A percentile compares a stretch with the other conserved stretches of the same genome.
Conservation (phyloP, 2,329 filamentous ascomycete species). For the Aspergillus sp. region DNA sequence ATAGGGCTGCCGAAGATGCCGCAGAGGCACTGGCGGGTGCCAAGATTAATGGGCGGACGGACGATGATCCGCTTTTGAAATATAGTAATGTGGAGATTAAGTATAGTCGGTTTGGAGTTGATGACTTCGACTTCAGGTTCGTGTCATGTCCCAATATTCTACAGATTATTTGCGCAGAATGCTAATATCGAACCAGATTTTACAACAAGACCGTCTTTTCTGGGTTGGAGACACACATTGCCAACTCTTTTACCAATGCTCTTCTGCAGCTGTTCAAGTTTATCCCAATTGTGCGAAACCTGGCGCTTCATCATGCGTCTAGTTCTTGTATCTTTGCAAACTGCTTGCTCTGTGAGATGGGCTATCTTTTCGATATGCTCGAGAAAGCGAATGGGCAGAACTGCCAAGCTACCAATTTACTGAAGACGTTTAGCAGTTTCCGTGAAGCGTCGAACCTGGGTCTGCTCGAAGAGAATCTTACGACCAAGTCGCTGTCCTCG, state of each 20-base stretch:
- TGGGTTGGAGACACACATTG: conserved; percentile 89
- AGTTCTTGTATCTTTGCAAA: conserved; percentile 72
- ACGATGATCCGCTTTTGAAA: conserved; percentile 75
- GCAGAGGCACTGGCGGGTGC: conserved; percentile 58
- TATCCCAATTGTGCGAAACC: conserved; percentile 76
- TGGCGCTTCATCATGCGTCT: conserved; percentile 81
- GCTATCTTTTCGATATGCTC: conserved; percentile 95
- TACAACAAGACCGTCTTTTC: conserved; percentile 92
- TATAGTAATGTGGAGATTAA: conserved; percentile 96
- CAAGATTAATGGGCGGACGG: conserved; percentile 62
- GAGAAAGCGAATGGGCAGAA: conserved; percentile 90
- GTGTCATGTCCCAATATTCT: conserved; percentile 63
- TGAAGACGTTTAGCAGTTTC: conserved; percentile 79
- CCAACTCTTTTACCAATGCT: conserved; percentile 92
- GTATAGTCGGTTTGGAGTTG: conserved; percentile 98
- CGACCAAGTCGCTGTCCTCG: conserved; percentile 62
- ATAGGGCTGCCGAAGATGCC: conserved; percentile 47
- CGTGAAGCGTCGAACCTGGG: conserved; percentile 69
- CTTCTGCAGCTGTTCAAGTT: conserved; percentile 87
- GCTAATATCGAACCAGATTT: conserved; percentile 48
- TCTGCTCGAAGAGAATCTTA: conserved; percentile 74
- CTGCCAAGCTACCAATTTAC: conserved; percentile 89
- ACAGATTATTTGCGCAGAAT: conserved; percentile 54
- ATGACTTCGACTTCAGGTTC: conserved; percentile 97
- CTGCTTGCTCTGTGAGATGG: conserved; percentile 87